Conservation (phyloP, 208 protist species). For the Acanthamoeba healyi region DNA sequence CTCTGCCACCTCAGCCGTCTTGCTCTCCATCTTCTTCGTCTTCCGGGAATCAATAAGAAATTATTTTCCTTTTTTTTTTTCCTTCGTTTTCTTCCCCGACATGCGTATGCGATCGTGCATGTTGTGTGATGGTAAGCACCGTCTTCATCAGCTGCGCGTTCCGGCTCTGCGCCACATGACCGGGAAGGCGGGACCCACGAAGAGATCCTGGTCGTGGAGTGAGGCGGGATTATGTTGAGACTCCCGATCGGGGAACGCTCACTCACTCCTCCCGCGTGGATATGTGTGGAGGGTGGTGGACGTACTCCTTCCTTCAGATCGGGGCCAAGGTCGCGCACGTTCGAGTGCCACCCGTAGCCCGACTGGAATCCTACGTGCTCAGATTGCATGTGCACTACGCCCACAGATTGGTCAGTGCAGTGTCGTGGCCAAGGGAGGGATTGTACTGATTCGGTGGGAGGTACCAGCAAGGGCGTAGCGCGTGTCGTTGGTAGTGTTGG, state of each 20-base stretch:
- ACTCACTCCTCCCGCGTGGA: no score
- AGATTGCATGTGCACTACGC: slow-evolving; percentile 25
- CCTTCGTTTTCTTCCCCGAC: background rate
- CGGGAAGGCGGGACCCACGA: background rate
- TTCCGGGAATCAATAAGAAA: background rate
- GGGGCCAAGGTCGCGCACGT: slow-evolving; percentile 28
- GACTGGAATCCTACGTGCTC: background rate
- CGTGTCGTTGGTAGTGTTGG: background rate
- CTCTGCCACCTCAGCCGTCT: background rate
- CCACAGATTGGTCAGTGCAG: background rate
- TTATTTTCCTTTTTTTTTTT: background rate
- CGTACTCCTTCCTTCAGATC: background rate
- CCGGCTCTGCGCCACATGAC: background rate
- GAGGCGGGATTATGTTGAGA: background rate
- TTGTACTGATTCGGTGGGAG: background rate
- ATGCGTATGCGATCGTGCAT: no score
- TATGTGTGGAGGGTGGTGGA: no score
- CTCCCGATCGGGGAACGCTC: no score
- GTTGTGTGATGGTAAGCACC: no score
- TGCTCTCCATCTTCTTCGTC: slow-evolving; percentile 10
- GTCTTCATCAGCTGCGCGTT: no score
- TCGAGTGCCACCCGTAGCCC: slow-evolving; percentile 4
- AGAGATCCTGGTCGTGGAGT: background rate
- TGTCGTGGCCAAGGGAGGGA: background rate
- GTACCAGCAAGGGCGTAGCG: background rate